Evolutionary conservation across 441 rosid species (phyloP).

Genomic region (Syzygium syzygioides): DNA sequence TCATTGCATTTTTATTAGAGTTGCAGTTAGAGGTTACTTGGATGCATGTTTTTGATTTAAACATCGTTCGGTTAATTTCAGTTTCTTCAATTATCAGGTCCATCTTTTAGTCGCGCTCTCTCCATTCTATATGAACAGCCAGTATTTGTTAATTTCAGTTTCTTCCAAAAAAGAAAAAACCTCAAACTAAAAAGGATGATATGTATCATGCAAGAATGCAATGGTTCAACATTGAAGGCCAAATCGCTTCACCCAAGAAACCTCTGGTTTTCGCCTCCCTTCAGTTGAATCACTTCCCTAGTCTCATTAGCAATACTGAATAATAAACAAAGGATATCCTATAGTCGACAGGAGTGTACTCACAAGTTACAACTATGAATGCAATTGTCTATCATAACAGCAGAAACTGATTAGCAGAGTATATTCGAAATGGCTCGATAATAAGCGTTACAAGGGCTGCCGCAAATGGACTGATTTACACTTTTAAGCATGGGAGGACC

Average conservation of each 20-base stretch:
- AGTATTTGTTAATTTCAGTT: too few relatives aligned
- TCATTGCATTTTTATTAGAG: too few relatives aligned
- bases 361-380: not conserved
- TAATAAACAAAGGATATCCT: rapidly evolving
- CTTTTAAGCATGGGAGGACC: not conserved
- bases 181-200: too few relatives aligned
- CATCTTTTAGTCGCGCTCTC: not conserved
- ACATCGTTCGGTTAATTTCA: not conserved
- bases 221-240: not conserved
- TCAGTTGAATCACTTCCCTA: not conserved
- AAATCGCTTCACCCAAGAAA: not conserved
- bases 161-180: too few relatives aligned
- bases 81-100: not conserved
- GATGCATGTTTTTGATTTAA: too few relatives aligned
- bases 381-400: not conserved
- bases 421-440: not conserved
- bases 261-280: not conserved
- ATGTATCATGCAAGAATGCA: too few relatives aligned
- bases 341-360: not conserved
- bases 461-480: not conserved
- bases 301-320: not conserved
- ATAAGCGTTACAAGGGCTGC: rapidly evolving
- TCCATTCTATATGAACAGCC: not conserved
- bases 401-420: not conserved
- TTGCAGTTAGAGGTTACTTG: too few relatives aligned